phyloP scores from a whole-genome alignment of 2,329 filamentous ascomycete genomes.

The Zymoseptoria pseudotritici region DNA sequence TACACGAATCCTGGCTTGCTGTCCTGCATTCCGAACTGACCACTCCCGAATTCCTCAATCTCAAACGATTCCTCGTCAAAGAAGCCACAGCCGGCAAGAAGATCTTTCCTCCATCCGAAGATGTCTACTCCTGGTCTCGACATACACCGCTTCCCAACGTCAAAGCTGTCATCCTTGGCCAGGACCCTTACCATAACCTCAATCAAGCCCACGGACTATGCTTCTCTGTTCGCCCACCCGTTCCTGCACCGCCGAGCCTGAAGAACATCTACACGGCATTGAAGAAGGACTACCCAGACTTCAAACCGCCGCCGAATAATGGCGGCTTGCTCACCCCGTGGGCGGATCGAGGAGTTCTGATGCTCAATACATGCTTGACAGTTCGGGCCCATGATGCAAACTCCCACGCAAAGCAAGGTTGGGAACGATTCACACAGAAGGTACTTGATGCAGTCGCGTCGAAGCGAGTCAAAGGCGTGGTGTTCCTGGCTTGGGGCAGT shows the following conservation, averaged over 20 bases:
- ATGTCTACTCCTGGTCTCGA: slow-evolving; percentile 95
- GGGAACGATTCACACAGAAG: slow-evolving; percentile 88
- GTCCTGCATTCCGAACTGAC: slow-evolving; percentile 80
- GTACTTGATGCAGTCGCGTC: slow-evolving; percentile 81
- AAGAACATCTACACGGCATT: slow-evolving; percentile 89
- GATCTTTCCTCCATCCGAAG: slow-evolving; percentile 78
- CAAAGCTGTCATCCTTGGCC: slow-evolving; percentile 87
- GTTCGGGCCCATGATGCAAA: slow-evolving; percentile 85
- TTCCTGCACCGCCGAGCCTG: slow-evolving; percentile 78
- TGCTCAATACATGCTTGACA: slow-evolving; percentile 92
- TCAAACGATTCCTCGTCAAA: slow-evolving; percentile 79
- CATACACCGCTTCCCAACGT: slow-evolving; percentile 83
- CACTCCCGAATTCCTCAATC: slow-evolving; percentile 69
- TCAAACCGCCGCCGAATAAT: slow-evolving; percentile 65
- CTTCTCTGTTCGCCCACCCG: slow-evolving; percentile 89
- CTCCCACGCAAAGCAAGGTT: slow-evolving; percentile 76
- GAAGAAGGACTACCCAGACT: slow-evolving; percentile 76
- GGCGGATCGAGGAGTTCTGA: slow-evolving; percentile 85
- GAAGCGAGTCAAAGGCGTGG: slow-evolving; percentile 70
- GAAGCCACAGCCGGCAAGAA: slow-evolving; percentile 68
- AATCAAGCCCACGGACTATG: slow-evolving; percentile 95
- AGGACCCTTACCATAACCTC: slow-evolving; percentile 93
- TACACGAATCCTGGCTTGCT: slow-evolving; percentile 86
- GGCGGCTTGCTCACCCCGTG: slow-evolving; percentile 82
- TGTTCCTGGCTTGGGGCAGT: slow-evolving; percentile 90